Base-by-base conservation (phyloP, 2,329 filamentous ascomycete genomes). In the Cercospora sesami region DNA sequence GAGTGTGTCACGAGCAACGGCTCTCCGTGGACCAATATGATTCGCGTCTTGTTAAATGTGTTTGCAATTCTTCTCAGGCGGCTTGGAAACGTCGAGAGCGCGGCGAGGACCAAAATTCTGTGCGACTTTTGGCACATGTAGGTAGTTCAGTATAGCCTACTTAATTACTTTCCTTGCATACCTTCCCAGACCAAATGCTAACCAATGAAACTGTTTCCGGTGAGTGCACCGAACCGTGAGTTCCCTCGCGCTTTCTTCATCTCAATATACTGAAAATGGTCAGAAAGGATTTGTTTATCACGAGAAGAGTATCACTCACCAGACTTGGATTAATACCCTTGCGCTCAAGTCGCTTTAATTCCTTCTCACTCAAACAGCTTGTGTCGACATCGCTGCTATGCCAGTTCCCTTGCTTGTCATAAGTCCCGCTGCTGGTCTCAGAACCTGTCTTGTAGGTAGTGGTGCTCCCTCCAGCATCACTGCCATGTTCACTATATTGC, bases 191-290 rank as follows among this genome's bases (percentile, higher is more conserved):
- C 6, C 21, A 14, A 5, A 28, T 33, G 55, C 55, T 59, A 63
- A n/a, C 60, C 61, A 26, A 63, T 31, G 4, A 63, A 63, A 21
- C 61, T 71, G 71, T 76, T 77, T 28, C 75, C 75, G 23, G 73
- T 72, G 67, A 77, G 62, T 16, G 69, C 70, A n/a, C 74, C 73
- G 1, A 77, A 57, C 31, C 65, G 67, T 61, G 71, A 75, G 66
- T 77, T 73, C 1, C 80, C 79, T 63, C 77, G 77, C 23, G 79
- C 80, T 28, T 81, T 80, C 69, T 81, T 80, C 81, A 84, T 84
- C 73, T 84, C 82, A 14, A 80, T 79, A 68, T 80, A 83, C 60
- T 83, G 68, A 9, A 79, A 76, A 14, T 81, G 9, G 48, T 55
- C 48, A 55, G 48, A 23, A 23, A 53, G 5, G 4, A 23, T 12